Evolutionary conservation across 2,329 filamentous ascomycete species (phyloP).

Genomic region (Claviceps arundinis): DNA sequence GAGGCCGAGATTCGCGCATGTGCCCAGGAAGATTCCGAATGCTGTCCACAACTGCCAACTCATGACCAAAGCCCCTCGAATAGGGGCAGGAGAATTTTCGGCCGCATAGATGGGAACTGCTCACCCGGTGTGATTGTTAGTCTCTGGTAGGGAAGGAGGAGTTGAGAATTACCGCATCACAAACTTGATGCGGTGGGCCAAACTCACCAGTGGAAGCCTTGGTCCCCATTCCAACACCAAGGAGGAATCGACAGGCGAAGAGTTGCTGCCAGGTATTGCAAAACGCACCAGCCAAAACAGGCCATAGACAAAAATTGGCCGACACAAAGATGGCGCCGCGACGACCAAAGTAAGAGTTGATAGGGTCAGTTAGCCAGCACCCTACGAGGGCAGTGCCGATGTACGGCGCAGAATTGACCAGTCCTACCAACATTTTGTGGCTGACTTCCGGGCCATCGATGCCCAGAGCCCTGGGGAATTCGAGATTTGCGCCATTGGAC

Average conservation of each 20-base stretch:
- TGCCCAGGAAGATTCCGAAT: constrained; percentile 49
- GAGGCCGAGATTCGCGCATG: constrained; percentile 42
- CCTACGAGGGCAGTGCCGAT: constrained; percentile 36
- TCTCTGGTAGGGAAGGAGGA: background rate
- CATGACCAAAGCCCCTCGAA: constrained; percentile 69
- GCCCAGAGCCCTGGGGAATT: constrained; percentile 41
- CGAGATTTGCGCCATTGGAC: constrained; percentile 49
- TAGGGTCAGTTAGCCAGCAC: constrained; percentile 55
- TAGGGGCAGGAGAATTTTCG: constrained; percentile 55
- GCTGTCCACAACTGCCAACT: constrained; percentile 62
- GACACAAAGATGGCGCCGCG: constrained; percentile 54
- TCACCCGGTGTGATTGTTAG: background rate
- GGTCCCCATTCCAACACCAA: constrained; percentile 66
- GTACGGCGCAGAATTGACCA: constrained; percentile 49
- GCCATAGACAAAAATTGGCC: constrained; percentile 57
- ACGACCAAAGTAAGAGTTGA: constrained; percentile 32
- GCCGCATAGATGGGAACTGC: constrained; percentile 61
- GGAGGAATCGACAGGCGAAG: constrained; percentile 54
- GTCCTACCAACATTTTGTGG: constrained; percentile 43
- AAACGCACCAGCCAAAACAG: constrained; percentile 58
- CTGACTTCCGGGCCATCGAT: constrained; percentile 20
- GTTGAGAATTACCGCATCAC: background rate
- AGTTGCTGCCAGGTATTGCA: constrained; percentile 60
- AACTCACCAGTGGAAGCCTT: constrained; percentile 47
- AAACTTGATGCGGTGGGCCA: background rate